Base-by-base conservation (phyloP, 1,284 basidiomycete species). In the Ustilago xerochloae region DNA sequence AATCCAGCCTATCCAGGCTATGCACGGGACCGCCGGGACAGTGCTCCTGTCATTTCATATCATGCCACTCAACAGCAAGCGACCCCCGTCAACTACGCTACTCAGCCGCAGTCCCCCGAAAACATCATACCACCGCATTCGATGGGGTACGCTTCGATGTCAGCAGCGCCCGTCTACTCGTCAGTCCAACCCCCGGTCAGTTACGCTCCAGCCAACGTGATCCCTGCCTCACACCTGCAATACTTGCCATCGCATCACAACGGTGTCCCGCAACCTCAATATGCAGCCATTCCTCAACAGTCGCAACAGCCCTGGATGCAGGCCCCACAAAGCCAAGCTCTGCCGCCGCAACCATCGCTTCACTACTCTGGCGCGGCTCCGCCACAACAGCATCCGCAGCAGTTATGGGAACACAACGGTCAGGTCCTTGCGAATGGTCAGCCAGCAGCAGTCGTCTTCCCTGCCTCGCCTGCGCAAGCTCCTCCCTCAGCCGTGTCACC, bases 1-100 rank as follows among this genome's bases (percentile, higher is more conserved):
- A 20, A 24, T 15, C 36, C 46, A 1, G 30, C 39, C 2, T 52
- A 60, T 33, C 2, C 51, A 32, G 56, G 41, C 15, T 63, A 59
- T 16, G 26, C 51, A 9, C 51, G 66, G 30, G 60, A 63, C 9
- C 66, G 66, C 16, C 39, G 66, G 3, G 66, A 69, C 35, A 69
- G 66, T 29, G 60, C 66, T 28, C 66, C 66, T 18, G 51, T 39
- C 26, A 15, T 47, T 5, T 51, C 66, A 12, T 60, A 60, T 38
- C 38, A 24, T 12, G 24, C 43, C 3, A 18, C 60, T 24, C 66
- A n/a, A n/a, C n/a, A 51, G 13, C 48, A 47, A 38, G 41, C 52
- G n/a, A 46, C 63, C 6, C 18, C 7, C 29, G 39, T 43, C 18
- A 32, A 38, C 30, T 63, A 60, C n/a, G 20, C 41, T 9, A 20